Conservation (phyloP, 2,329 filamentous ascomycete genomes). For the Phialophora macrospora region DNA sequence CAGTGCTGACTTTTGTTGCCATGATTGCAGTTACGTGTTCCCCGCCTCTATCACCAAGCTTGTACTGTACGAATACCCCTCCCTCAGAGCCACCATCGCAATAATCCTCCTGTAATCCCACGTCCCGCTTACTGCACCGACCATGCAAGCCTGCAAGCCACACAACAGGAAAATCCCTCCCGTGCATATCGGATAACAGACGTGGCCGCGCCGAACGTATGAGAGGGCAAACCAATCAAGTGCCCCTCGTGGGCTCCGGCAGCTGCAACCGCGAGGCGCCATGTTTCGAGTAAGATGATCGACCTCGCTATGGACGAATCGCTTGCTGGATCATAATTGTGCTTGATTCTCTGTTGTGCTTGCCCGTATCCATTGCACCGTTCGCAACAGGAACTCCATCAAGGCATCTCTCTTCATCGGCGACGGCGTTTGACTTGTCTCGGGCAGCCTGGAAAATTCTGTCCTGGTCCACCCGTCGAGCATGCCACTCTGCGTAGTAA, state of each 20-base stretch:
- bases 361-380: background rate
- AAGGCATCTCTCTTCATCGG: background rate
- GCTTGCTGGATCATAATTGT: background rate
- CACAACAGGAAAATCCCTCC: slow-evolving; percentile 1
- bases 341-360: slow-evolving; percentile 1
- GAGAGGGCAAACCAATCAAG: background rate
- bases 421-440: background rate
- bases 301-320: background rate
- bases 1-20: background rate
- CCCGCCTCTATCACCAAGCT: background rate
- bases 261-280: background rate
- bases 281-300: slow-evolving; percentile 5
- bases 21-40: background rate
- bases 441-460: slow-evolving; percentile 6
- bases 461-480: slow-evolving; percentile 16
- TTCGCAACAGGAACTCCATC: slow-evolving; percentile 6
- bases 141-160: slow-evolving; percentile 12
- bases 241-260: background rate
- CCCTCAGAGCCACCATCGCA: slow-evolving; percentile 8
- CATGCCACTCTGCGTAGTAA: slow-evolving; percentile 33
- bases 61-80: slow-evolving; percentile 7
- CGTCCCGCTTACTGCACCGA: slow-evolving; percentile 10
- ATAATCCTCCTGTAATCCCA: slow-evolving; percentile 11
- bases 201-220: slow-evolving; percentile 5
- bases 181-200: slow-evolving; percentile 3